Evolutionary conservation across 371 early-diverging fungal genomes (phyloP).

Genomic region (Mortierella polycephala): DNA sequence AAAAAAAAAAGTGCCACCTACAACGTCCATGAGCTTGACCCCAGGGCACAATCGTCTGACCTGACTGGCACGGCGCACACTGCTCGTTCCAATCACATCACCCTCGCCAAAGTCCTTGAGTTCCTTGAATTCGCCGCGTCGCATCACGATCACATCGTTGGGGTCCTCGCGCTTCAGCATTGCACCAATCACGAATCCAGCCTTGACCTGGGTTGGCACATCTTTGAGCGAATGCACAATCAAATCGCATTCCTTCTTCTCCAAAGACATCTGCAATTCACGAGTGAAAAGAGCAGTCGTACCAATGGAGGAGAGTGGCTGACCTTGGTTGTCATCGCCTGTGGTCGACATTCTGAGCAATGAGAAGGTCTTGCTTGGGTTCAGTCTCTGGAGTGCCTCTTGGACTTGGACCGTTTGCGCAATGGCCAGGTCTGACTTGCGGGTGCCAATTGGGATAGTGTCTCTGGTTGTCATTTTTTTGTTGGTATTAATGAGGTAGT

Average conservation of each 20-base stretch:
- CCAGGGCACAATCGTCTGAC: slow-evolving; percentile 83
- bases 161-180: slow-evolving; percentile 89
- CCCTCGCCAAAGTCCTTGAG: slow-evolving; percentile 77
- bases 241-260: slow-evolving; percentile 78
- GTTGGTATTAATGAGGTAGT: not conserved
- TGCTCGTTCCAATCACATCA: slow-evolving; percentile 91
- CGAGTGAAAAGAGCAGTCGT: slow-evolving; percentile 95
- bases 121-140: slow-evolving; percentile 48
- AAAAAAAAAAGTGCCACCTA: slow-evolving; percentile 54
- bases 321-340: slow-evolving; percentile 87
- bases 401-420: slow-evolving; percentile 86
- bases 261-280: slow-evolving; percentile 89
- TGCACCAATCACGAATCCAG: slow-evolving; percentile 87
- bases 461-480: slow-evolving; percentile 25
- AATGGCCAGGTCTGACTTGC: slow-evolving; percentile 93
- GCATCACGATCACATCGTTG: slow-evolving; percentile 88
- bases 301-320: slow-evolving; percentile 92
- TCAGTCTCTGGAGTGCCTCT: slow-evolving; percentile 60
- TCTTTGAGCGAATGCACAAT: slow-evolving; percentile 97
- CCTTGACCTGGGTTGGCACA: slow-evolving; percentile 89
- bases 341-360: slow-evolving; percentile 85
- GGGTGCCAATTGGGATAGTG: slow-evolving; percentile 75
- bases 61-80: slow-evolving; percentile 92
- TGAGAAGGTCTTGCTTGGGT: slow-evolving; percentile 65
- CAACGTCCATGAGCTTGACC: slow-evolving; percentile 83